Evolutionary conservation across 2,329 filamentous ascomycete species (phyloP), one percentile per base, ranked within the genome.

Genomic region (Magnaporthiopsis rhizophila): DNA sequence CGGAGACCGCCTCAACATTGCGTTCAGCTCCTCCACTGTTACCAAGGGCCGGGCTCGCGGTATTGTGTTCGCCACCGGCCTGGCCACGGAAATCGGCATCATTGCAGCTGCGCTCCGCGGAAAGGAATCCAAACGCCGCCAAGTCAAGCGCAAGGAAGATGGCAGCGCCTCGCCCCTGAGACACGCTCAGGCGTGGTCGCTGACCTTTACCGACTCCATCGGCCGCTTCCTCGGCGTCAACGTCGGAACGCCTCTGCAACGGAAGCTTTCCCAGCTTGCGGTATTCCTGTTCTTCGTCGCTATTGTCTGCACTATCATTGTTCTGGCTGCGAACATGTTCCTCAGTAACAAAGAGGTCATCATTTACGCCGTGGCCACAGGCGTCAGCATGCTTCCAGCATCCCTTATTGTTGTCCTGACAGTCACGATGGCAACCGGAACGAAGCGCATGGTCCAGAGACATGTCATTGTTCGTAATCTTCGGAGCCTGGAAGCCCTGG

Each of bases 241-340:
- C 65, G 82, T 87, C 11, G 87, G 87, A 53, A 89, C 87, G 2
- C 87, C 87, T 0, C 77, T 90, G n/a, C 86, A 89, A 72, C 80
- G 82, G 65, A 88, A 86, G 68, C 77, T 90, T 21, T 87, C 85
- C 30, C 85, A 86, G 72, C 79, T 89, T 59, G 87, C 87, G 9
- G 77, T 89, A 3, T 71, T 87, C 1, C 79, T 89, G 1, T 88
- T 89, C 69, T 79, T 77, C 36, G 81, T 89, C 65, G 87, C 87
- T 4, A 82, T 89, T 26, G 69, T 89, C 21, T 86, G 86, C 66
- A 86, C 86, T 3, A 82, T 89, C 65, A 85, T 89, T 67, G 86
- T 89, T 30, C 79, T 88, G 64, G 86, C 78, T 5, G 82, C 85
- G 30, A 89, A 87, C 71, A 69, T 77, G 3, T 84, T 83, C 71